A percentile compares a stretch with the other conserved stretches of the same genome.
These are phyloP conservation scores for Boletus patriciae DNA, from an alignment of 768 basidiomycete species.

Conservation along the genomic window DNA sequence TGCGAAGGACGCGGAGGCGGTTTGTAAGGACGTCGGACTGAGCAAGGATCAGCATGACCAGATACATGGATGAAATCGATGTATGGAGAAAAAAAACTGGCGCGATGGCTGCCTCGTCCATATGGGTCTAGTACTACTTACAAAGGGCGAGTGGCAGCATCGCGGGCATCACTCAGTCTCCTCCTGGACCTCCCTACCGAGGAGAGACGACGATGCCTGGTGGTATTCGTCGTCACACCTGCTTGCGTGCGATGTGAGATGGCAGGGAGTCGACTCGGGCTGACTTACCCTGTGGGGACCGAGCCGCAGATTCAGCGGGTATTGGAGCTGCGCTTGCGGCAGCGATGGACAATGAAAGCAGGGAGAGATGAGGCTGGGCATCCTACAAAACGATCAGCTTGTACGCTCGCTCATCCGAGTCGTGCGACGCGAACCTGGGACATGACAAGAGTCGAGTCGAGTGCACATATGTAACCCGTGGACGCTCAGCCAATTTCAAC, in stretches of 20 bases:
- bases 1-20: constrained; percentile 41
- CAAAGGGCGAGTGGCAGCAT: constrained; percentile 73
- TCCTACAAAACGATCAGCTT: constrained; percentile 5
- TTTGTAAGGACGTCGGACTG: constrained; percentile 39
- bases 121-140: constrained; percentile 50
- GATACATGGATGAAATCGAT: not conserved
- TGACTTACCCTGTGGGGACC: constrained; percentile 18
- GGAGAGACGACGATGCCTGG: constrained; percentile 67
- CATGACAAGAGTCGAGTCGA: constrained; percentile 15
- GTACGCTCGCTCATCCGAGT: rapidly evolving
- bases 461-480: constrained; percentile 5
- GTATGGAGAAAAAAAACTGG: not conserved
- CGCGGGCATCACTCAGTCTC: constrained; percentile 74
- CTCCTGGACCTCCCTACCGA: constrained; percentile 70
- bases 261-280: not conserved
- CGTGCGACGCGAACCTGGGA: constrained; percentile 18
- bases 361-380: constrained; percentile 37
- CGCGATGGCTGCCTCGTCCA: not conserved
- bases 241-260: constrained; percentile 3
- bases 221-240: constrained; percentile 34
- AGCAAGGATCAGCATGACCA: constrained; percentile 5
- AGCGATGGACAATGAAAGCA: constrained; percentile 69
- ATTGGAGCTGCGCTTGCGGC: constrained; percentile 54
- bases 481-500: constrained; percentile 20
- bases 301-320: constrained; percentile 26